Evolutionary conservation across 768 basidiomycete genomes (phyloP), one percentile per base, ranked within the genome.

Genomic region (Dendrothele bispora): DNA sequence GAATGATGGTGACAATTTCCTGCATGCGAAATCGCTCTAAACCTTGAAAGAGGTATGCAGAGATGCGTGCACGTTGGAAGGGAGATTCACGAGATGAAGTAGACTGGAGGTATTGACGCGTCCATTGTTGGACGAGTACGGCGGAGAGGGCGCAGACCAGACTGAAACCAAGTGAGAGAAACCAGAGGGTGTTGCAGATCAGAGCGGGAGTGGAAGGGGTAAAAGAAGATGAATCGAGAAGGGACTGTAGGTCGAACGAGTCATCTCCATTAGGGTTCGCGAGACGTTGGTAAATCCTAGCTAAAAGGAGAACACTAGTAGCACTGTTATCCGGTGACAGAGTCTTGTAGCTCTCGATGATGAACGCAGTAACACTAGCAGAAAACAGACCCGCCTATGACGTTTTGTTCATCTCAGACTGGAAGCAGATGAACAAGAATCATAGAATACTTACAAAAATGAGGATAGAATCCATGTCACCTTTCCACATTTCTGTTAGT

Each of bases 41-140:
- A 25, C 72, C 72, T 34, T 66, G 58, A 50, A 67, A 63, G 2
- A 74, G 62, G 55, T 68, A 77, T 6, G 73, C 63, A 20, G 70
- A 66, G 3, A 75, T 64, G 12, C 74, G 61, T 1, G 73, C 73
- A 15, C 70, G 69, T 50, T 69, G 65, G 49, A 72, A 61, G 4
- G 69, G 64, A 25, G 61, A 52, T 30, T 63, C 64, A 36, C 62
- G 63, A 53, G 58, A 62, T 37, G 62, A 59, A 15, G 62, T 58
- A 37, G 71, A 59, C n/a, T 69, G 63, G 22, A 66, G 52, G 46
- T 74, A 74, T 26, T 68, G 64, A 15, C 70, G 64, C 1, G 72
- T 61, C 79, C 79, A 80, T 48, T 77, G 74, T 53, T 79, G 71
- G 24, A 75, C 69, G 7, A 80, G 54, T 6, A 74, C 78, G 11